These are phyloP conservation scores for Alternaria atra DNA, from an alignment of 2,329 filamentous ascomycete genomes.

Conservation along the genomic window DNA sequence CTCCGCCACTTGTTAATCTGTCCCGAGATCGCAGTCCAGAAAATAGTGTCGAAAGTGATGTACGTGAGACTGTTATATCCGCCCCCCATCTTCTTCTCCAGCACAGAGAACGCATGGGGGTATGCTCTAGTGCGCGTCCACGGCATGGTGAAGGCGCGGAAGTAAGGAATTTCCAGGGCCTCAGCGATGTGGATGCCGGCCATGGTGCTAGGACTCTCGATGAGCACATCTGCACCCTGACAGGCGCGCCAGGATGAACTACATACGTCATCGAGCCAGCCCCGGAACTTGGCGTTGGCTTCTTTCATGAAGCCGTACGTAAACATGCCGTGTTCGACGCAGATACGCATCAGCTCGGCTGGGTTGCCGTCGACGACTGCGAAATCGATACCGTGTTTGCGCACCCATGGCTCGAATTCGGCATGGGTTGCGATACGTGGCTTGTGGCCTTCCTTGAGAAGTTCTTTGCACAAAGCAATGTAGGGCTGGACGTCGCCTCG, in stretches of 20 bases:
- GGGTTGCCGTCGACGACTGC: slow-evolving; percentile 88
- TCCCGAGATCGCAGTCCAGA: slow-evolving; percentile 91
- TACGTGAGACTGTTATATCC: slow-evolving; percentile 96
- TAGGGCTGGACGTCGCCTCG: slow-evolving; percentile 97
- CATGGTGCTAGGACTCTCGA: slow-evolving; percentile 97
- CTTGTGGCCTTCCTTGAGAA: slow-evolving; percentile 86
- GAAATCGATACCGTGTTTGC: slow-evolving; percentile 94
- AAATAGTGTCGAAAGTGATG: slow-evolving; percentile 94
- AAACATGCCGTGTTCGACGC: slow-evolving; percentile 97
- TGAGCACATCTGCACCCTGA: slow-evolving; percentile 85
- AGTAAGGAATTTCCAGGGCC: slow-evolving; percentile 90
- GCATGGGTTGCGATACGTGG: slow-evolving; percentile 88
- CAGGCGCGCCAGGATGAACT: slow-evolving; percentile 84
- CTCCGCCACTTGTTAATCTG: slow-evolving; percentile 95
- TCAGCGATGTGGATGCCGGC: slow-evolving; percentile 97
- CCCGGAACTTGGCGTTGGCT: slow-evolving; percentile 77
- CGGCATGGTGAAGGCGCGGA: slow-evolving; percentile 97
- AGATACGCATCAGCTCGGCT: slow-evolving; percentile 92
- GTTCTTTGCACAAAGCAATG: slow-evolving; percentile 91
- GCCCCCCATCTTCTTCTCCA: slow-evolving; percentile 92
- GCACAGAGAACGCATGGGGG: slow-evolving; percentile 93
- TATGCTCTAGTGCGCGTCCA: slow-evolving; percentile 97
- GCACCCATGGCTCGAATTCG: slow-evolving; percentile 89
- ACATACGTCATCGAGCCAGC: slow-evolving; percentile 93
- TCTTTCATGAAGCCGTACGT: slow-evolving; percentile 90